A percentile compares a stretch with the other conserved stretches of the same genome.
phyloP scores from a whole-genome alignment of 176 grass and related monocot species.

The Triticum dicoccoides region DNA sequence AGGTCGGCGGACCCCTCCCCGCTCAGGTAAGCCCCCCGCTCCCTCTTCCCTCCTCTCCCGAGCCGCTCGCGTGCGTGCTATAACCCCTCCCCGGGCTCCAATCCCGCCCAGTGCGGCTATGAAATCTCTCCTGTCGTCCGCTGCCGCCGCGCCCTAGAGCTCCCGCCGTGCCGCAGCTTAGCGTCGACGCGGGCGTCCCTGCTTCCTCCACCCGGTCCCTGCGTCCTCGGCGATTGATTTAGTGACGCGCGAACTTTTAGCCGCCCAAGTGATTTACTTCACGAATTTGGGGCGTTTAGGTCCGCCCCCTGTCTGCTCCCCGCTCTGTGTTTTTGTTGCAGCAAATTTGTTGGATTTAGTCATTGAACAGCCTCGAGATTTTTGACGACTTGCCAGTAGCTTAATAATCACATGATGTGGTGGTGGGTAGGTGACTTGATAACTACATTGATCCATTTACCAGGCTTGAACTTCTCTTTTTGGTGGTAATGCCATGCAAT shows the following conservation, averaged over 20 bases:
- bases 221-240: neutral
- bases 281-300: neutral
- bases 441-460: neutral
- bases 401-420: neutral
- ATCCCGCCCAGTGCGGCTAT: neutral
- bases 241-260: neutral
- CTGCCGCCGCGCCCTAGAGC: neutral
- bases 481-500: neutral
- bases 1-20: neutral
- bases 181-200: neutral
- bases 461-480: neutral
- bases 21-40: slow-evolving; percentile 1
- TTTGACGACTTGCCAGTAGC: neutral
- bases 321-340: neutral
- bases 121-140: neutral
- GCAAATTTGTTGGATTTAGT: neutral
- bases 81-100: neutral
- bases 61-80: neutral
- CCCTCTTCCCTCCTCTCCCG: neutral
- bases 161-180: neutral
- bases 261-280: neutral
- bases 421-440: neutral
- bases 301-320: neutral
- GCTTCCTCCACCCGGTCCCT: neutral
- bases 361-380: neutral